A percentile compares a stretch with the other conserved stretches of the same genome.
phyloP scores from a whole-genome alignment of 495 filamentous ascomycete species.

The Podospora anserina region DNA sequence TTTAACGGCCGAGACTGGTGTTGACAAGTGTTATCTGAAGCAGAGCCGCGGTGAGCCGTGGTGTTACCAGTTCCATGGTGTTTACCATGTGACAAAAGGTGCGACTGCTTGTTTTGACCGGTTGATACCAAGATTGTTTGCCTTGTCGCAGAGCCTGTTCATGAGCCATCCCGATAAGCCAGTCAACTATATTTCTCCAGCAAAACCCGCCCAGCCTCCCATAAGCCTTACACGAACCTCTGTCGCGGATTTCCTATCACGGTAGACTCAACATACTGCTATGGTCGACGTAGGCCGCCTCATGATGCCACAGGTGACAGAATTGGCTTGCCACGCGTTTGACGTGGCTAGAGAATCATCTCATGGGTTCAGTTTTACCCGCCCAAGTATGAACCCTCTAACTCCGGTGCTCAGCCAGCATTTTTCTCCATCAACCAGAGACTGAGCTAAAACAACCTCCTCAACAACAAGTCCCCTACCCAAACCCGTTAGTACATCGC shows the following conservation, averaged over 20 bases:
- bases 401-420: conserved; percentile 85
- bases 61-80: background rate
- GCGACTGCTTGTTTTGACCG: background rate
- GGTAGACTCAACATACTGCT: no score
- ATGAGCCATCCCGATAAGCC: no score
- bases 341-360: background rate
- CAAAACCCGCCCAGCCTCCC: no score
- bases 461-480: conserved; percentile 58
- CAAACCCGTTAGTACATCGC: conserved; percentile 15
- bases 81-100: background rate
- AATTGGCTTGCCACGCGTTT: background rate
- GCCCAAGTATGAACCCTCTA: conserved; percentile 64
- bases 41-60: background rate
- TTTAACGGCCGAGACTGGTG: background rate
- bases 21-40: background rate
- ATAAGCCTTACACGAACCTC: no score
- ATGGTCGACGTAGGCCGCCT: background rate
- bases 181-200: no score
- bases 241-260: no score
- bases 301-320: background rate
- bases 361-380: conserved; percentile 22
- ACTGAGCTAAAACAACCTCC: conserved; percentile 49
- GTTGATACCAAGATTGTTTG: no score
- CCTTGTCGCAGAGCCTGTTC: no score
- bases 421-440: conserved; percentile 66